Evolutionary conservation across 768 basidiomycete species (phyloP).

Genomic region (Lentinula raphanica): DNA sequence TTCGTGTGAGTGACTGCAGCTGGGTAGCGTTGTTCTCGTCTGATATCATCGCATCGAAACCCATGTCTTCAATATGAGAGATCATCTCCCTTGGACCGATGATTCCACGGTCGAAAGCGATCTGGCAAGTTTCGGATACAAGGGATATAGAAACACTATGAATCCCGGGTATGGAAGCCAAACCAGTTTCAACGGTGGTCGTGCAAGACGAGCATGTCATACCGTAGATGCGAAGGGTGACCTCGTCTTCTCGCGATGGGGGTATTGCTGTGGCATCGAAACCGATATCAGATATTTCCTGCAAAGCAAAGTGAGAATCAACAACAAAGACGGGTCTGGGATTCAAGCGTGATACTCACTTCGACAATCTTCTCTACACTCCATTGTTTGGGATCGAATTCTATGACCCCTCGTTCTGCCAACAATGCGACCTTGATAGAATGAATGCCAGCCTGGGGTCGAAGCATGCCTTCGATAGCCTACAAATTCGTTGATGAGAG

Average conservation of each 20-base stretch:
- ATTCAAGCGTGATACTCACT: conserved; percentile 36
- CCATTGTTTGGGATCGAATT: conserved; percentile 86
- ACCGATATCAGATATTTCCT: conserved; percentile 92
- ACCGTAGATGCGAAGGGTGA: conserved; percentile 80
- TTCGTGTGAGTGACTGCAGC: conserved; percentile 76
- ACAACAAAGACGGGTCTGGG: conserved; percentile 8
- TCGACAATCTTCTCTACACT: conserved; percentile 69
- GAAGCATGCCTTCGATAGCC: conserved; percentile 83
- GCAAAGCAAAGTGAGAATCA: conserved; percentile 5
- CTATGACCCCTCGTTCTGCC: conserved; percentile 87
- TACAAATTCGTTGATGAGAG: conserved; percentile 23
- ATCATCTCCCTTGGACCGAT: conserved; percentile 85
- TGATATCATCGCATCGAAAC: conserved; percentile 83
- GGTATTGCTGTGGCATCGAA: conserved; percentile 84
- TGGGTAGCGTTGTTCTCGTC: conserved; percentile 81
- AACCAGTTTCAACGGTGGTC: conserved; percentile 65
- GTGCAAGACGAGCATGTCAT: conserved; percentile 89
- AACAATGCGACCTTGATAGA: conserved; percentile 94
- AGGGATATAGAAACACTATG: conserved; percentile 67
- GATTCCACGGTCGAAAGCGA: conserved; percentile 69
- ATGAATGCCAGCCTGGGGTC: conserved; percentile 81
- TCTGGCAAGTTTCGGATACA: conserved; percentile 66
- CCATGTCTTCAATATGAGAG: conserved; percentile 80
- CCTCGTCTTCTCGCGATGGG: conserved; percentile 53
- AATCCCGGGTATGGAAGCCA: conserved; percentile 70